Evolutionary conservation across 2,329 filamentous ascomycete genomes (phyloP), one percentile per base, ranked within the genome.

Genomic region (Beauveria australis): DNA sequence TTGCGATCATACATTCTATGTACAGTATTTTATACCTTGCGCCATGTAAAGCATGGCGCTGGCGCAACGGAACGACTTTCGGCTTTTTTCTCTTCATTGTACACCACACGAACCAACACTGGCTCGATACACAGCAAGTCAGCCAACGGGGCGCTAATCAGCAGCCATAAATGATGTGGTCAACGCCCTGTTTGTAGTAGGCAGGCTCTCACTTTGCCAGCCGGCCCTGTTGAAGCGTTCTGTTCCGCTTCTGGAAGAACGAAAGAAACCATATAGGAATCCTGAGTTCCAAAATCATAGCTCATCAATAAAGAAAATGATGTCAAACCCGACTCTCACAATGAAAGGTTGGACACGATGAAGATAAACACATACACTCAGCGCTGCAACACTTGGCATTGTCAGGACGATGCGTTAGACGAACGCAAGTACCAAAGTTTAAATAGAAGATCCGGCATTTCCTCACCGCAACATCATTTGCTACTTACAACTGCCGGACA

Each of bases 21-120:
- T 59, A 59, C 57, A 53, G 40, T 59, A 53, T 22, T 58, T 58
- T 41, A 46, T 47, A 57, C 48, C 44, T 60, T 63, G 48, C 47
- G 44, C 48, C 49, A 57, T 49, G 33, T 18, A 30, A 30, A 10
- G 5, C n/a, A 44, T 51, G 58, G 51, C 51, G 51, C 41, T 51
- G 58, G 43, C 58, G 51, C 41, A 43, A 54, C 49, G 44, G 43
- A 16, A 48, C 51, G 51, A 49, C 51, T n/a, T 6, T 47, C 51
- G 16, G 14, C n/a, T 46, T 30, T 44, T 5, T 24, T 30, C 22
- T 44, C 18, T 46, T 54, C 22, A 48, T 43, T 60, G 43, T 60
- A 60, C 48, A 60, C 22, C 43, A 60, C 30, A 22, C 16, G 14
- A 41, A 30, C 19, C 28, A 47, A 19, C 1, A 59, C n/a, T 30